A percentile compares a stretch with the other conserved stretches of the same genome.
Conservation (phyloP, 2,329 filamentous ascomycete species). For the Colletotrichum falcatum region DNA sequence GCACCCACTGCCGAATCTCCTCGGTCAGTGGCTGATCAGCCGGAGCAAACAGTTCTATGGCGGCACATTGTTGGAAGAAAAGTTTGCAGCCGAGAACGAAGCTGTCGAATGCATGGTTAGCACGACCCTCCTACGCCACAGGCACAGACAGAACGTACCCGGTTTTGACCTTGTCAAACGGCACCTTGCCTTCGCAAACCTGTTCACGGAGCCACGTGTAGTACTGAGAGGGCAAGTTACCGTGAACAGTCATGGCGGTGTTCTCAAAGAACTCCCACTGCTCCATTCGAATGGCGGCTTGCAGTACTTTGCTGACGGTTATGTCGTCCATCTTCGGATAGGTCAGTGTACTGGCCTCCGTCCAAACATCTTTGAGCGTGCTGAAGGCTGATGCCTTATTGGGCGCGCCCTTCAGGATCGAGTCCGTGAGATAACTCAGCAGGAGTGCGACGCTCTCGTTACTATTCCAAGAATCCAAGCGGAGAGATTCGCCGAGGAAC, state of each 20-base stretch:
- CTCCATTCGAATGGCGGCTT: neutral
- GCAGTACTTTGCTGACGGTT: constrained; percentile 4
- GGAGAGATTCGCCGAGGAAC: neutral
- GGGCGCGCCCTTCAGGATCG: neutral
- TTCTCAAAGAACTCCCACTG: constrained; percentile 17
- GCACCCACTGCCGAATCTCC: constrained; percentile 1
- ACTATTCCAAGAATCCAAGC: neutral
- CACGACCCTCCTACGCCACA: too few species aligned
- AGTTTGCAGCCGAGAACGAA: neutral
- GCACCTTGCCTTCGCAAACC: constrained; percentile 1
- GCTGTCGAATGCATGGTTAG: neutral
- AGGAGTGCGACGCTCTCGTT: neutral
- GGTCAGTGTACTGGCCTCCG: neutral
- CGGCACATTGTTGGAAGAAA: neutral
- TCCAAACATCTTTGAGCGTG: constrained; percentile 16
- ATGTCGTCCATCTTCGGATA: neutral
- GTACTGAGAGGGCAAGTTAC: neutral
- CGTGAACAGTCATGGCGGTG: neutral
- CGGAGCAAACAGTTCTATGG: neutral
- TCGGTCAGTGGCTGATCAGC: neutral
- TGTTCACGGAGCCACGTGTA: constrained; percentile 6
- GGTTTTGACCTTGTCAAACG: constrained; percentile 4
- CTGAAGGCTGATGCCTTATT: neutral
- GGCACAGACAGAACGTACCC: constrained; percentile 6
- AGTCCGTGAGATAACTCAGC: neutral